phyloP scores from a whole-genome alignment of 1,139 yeast species.

The Meyerozyma athensensis region DNA sequence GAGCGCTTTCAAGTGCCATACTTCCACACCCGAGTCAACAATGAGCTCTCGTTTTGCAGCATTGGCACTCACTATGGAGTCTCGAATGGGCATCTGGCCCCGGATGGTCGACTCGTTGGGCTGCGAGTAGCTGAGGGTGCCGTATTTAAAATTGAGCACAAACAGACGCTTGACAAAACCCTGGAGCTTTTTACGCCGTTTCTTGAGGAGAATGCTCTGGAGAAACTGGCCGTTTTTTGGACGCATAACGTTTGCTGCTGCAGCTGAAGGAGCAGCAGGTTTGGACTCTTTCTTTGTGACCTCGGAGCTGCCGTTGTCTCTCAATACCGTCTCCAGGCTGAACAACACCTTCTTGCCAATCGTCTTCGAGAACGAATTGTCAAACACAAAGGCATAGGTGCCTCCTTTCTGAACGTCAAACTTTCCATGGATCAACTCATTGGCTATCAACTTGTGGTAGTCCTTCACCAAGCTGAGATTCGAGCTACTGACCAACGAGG shows the following conservation, averaged over 20 bases:
- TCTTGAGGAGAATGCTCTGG: conserved; percentile 72
- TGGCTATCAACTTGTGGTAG: conserved; percentile 45
- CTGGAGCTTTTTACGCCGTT: conserved; percentile 70
- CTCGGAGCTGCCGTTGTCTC: background rate
- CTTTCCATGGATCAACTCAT: conserved; percentile 59
- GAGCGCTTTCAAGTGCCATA: conserved; percentile 80
- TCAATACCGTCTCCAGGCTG: conserved; percentile 37
- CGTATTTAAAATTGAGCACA: conserved; percentile 74
- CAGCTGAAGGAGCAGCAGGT: background rate
- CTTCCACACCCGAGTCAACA: conserved; percentile 93
- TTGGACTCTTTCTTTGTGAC: background rate
- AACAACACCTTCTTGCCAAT: conserved; percentile 78
- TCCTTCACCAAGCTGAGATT: conserved; percentile 38
- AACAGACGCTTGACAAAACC: conserved; percentile 86
- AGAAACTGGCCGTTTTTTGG: conserved; percentile 57
- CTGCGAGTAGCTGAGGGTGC: conserved; percentile 76
- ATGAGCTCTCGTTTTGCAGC: conserved; percentile 63
- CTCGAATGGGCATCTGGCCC: conserved; percentile 86
- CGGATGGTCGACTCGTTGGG: conserved; percentile 66
- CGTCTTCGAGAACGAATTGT: conserved; percentile 85
- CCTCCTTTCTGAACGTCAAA: conserved; percentile 56
- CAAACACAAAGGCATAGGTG: conserved; percentile 83
- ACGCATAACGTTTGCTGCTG: conserved; percentile 18
- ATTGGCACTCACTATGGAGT: conserved; percentile 79
- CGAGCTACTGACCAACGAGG: conserved; percentile 30